Base-by-base conservation (phyloP, 352 stramenopile species). In the Vaucheria bursata region DNA sequence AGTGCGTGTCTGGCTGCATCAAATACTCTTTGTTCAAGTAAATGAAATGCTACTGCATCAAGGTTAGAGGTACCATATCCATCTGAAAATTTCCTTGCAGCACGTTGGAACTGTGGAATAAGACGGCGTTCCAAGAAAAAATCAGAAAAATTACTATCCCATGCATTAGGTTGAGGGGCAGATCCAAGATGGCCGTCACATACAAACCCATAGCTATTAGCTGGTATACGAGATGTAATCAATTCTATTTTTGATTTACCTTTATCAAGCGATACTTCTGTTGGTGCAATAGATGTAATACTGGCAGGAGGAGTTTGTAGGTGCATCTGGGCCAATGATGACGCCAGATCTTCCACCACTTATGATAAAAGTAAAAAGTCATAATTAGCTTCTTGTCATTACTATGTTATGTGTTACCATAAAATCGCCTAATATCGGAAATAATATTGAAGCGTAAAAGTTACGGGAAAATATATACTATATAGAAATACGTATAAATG, bases 41-140 rank as follows among this genome's bases (percentile, higher is more conserved):
- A 71, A 32, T 72, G 45, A 7, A 81, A 76, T 33, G 74, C 74
- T 29, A 18, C 49, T 38, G 74, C 45, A 5, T 79, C 76, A 29
- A 79, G 67, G 34, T 78, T 81, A 32, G 40, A 78, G 66, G 76
- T 81, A 65, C 76, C 76, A 36, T 75, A 81, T 36, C 74, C 74
- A 2, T 38, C n/a, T 8, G 37, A 72, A 65, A 81, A 81, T 72
- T 81, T 81, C 4, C 25, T 4, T 32, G 35, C 40, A 12, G 76
- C 76, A 25, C 38, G 29, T 7, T 29, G n/a, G 49, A 77, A 81
- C 52, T 79, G 76, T 49, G 76, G 76, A 49, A 40, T 35, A 35
- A 81, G 71, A 12, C 76, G 74, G 8, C 38, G 50, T 40, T 81
- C 36, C 40, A 81, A 32, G 12, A 81, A 66, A 39, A 81, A 81